Base-by-base conservation (phyloP, 2,329 filamentous ascomycete genomes). In the Bipolaris victoriae region DNA sequence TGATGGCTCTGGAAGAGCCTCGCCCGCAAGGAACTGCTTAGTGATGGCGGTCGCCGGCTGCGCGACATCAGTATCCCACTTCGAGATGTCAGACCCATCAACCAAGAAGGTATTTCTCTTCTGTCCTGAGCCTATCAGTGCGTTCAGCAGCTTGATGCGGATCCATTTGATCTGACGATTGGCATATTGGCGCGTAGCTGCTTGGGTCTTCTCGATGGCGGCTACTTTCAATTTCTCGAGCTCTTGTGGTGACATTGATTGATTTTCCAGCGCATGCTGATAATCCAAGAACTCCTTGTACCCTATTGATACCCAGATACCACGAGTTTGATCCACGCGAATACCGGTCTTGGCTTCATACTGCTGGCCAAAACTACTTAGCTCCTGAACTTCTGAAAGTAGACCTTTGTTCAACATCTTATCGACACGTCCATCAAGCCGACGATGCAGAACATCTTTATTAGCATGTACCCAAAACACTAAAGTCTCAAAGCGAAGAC, bases 271-370 rank as follows among this genome's bases (percentile, higher is more conserved):
- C 4, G 74, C 76, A 10, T 59, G 39, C 20, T 93, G 78, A 69
- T 92, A 97, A 0, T 86, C 82, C 55, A 90, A 84, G 71, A 98
- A 90, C 71, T 99, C 92, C 73, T 96, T 97, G 77, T 92, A 97
- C 1, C 95, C 95, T 60, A 99, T 99, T 1, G 93, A 95, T 51
- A 96, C 90, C 92, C 94, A 99, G 41, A 99, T 96, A 0, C 95
- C 96, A 51, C 88, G 87, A 1, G 86, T 90, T 63, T 86, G 83
- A 70, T 98, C 92, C 1, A 95, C 77, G 0, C 76, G 63, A 1
- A 81, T 75, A 0, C 86, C 88, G 5, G 64, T 67, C 1, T 78
- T 68, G 0, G 78, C 71, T 46, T 79, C 72, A 52, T 82, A 76
- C 4, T 76, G 64, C 15, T 78, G 66, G 2, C 84, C 76, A 58